phyloP scores from a whole-genome alignment of 2,329 filamentous ascomycete species.

The Neocucurbitaria cava region DNA sequence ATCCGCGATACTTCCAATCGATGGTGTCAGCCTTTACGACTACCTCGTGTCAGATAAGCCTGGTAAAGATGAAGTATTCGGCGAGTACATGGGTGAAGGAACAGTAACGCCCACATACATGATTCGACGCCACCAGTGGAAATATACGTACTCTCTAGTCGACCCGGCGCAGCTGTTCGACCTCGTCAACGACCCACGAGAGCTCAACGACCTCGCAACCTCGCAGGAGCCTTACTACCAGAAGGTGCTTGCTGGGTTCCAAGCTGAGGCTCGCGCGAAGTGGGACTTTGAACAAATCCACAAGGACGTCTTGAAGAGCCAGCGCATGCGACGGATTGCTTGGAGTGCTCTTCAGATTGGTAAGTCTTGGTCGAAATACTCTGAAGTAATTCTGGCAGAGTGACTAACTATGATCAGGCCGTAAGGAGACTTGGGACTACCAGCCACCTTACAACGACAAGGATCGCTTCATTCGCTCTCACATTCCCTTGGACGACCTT shows the following conservation, averaged over 20 bases:
- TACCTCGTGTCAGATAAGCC: slow-evolving; percentile 52
- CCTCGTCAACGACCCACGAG: slow-evolving; percentile 74
- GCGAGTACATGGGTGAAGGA: slow-evolving; percentile 94
- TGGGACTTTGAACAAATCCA: slow-evolving; percentile 87
- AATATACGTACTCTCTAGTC: slow-evolving; percentile 85
- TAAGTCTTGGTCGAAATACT: slow-evolving; percentile 30
- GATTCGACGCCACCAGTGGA: slow-evolving; percentile 89
- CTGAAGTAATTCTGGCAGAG: background rate
- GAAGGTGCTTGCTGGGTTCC: slow-evolving; percentile 65
- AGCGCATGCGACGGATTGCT: slow-evolving; percentile 78
- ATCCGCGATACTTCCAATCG: slow-evolving; percentile 77
- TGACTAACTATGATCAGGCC: slow-evolving; percentile 22
- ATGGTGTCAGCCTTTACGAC: slow-evolving; percentile 73
- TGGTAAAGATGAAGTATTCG: slow-evolving; percentile 85
- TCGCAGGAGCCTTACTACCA: slow-evolving; percentile 49
- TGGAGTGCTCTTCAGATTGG: slow-evolving; percentile 82
- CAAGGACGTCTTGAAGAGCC: slow-evolving; percentile 73
- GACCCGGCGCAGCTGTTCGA: slow-evolving; percentile 88
- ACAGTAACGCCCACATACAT: slow-evolving; percentile 90
- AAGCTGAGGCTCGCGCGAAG: slow-evolving; percentile 72
- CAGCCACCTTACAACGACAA: slow-evolving; percentile 75
- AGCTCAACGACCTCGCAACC: slow-evolving; percentile 73
- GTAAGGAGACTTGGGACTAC: slow-evolving; percentile 79
- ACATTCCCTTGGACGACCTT: slow-evolving; percentile 80
- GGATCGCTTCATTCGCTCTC: slow-evolving; percentile 78